These are phyloP conservation scores for Lasiodiplodia hormozganensis DNA, from an alignment of 2,329 filamentous ascomycete genomes.

Conservation along the genomic window DNA sequence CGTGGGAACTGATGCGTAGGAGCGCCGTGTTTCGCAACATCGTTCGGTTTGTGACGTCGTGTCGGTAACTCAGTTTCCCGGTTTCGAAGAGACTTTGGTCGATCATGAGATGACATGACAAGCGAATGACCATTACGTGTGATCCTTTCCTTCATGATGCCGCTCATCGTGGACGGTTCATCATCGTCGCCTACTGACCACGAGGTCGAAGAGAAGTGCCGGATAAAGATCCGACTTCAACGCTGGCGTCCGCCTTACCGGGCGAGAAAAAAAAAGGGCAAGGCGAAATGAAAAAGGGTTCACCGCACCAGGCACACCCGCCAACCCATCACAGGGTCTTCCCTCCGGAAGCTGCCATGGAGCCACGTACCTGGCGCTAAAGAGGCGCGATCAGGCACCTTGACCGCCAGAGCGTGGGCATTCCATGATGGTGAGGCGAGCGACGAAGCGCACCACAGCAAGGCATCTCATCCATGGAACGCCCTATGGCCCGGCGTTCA, in stretches of 20 bases:
- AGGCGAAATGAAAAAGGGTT: conserved; percentile 11
- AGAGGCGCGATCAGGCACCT: neutral
- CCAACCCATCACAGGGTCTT: neutral
- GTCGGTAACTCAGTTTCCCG: neutral
- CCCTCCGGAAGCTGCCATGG: neutral
- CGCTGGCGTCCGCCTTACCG: neutral
- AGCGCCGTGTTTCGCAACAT: neutral
- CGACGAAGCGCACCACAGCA: neutral
- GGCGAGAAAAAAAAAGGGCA: neutral
- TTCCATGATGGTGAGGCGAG: neutral
- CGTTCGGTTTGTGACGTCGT: neutral
- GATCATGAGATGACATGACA: conserved; percentile 7
- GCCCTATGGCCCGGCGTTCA: neutral
- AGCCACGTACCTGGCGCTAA: neutral
- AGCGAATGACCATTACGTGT: neutral
- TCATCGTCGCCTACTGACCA: neutral
- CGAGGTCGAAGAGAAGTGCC: neutral
- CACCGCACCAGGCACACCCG: neutral
- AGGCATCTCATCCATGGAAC: neutral
- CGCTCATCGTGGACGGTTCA: neutral
- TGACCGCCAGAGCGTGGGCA: neutral
- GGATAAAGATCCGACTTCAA: neutral
- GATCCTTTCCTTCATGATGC: neutral
- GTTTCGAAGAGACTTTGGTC: neutral
- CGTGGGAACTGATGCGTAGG: neutral